A percentile compares a stretch with the other conserved stretches of the same genome.
These are phyloP conservation scores for Bipolaris zeicola DNA, from an alignment of 2,329 filamentous ascomycete species.

Conservation along the genomic window DNA sequence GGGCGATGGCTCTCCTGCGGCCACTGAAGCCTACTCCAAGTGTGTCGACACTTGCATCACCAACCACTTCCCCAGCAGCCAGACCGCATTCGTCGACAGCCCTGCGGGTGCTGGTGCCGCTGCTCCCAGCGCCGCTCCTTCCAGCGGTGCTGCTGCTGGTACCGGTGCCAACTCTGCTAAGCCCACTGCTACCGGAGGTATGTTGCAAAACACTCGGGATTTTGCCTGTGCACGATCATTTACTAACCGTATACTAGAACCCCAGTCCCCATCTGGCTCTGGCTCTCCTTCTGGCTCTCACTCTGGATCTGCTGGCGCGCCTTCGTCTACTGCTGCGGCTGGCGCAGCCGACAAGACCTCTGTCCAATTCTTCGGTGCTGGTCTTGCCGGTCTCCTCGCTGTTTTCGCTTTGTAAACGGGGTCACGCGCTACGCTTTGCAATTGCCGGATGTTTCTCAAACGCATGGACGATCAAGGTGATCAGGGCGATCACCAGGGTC, in stretches of 20 bases:
- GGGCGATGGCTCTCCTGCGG: slow-evolving; percentile 55
- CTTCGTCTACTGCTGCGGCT: slow-evolving; percentile 39
- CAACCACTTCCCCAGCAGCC: slow-evolving; percentile 54
- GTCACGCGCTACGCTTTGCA: neutral
- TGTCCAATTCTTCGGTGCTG: slow-evolving; percentile 41
- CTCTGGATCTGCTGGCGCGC: slow-evolving; percentile 26
- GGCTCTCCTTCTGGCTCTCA: neutral
- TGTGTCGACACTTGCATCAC: slow-evolving; percentile 59
- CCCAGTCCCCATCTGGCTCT: neutral
- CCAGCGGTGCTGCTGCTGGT: slow-evolving; percentile 25
- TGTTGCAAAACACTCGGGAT: neutral
- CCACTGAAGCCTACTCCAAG: slow-evolving; percentile 53
- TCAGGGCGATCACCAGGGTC: neutral
- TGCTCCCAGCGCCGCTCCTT: slow-evolving; percentile 27
- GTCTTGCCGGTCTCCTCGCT: slow-evolving; percentile 46
- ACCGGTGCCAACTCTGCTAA: slow-evolving; percentile 23
- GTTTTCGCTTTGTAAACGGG: slow-evolving; percentile 46
- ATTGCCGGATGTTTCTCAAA: slow-evolving; percentile 1
- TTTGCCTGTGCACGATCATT: neutral
- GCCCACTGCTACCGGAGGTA: slow-evolving; percentile 5
- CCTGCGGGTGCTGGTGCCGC: slow-evolving; percentile 33
- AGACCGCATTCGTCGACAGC: slow-evolving; percentile 30
- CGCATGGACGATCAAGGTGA: neutral
- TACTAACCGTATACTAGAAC: slow-evolving; percentile 12
- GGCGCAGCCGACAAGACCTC: slow-evolving; percentile 40